Evolutionary conservation across 305 asterid genomes (phyloP).

Genomic region (Nicotiana rustica): DNA sequence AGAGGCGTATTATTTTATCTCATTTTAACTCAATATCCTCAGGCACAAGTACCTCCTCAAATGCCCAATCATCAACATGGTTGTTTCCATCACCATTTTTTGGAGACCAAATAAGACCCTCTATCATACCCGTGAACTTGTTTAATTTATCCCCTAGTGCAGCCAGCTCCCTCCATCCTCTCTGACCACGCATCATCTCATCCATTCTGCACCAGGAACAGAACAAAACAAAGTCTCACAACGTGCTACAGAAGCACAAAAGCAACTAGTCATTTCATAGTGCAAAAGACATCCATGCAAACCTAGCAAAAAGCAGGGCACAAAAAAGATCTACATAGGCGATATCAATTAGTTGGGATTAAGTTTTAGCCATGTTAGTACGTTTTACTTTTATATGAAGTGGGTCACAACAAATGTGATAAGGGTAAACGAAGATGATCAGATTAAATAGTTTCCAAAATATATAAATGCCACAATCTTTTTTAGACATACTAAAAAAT

Average conservation of each 20-base stretch:
- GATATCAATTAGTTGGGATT: not conserved
- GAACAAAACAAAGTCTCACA: not conserved
- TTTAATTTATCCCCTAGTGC: constrained; percentile 86
- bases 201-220: constrained; percentile 79
- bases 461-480: not conserved
- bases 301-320: not conserved
- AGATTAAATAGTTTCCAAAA: not conserved
- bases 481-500: constrained; percentile 3
- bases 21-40: constrained; percentile 10
- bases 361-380: not conserved
- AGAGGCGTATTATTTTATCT: not conserved
- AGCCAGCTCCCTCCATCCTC: constrained; percentile 98
- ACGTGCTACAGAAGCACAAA: not conserved
- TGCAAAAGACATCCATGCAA: not conserved
- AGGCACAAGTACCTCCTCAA: constrained; percentile 77
- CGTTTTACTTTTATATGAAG: not conserved
- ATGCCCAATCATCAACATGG: constrained; percentile 91
- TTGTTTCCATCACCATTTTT: constrained; percentile 67
- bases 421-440: not conserved
- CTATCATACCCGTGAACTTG: constrained; percentile 90
- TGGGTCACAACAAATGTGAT: constrained; percentile 16
- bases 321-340: not conserved
- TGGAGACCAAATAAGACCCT: constrained; percentile 96
- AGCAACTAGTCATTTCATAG: not conserved
- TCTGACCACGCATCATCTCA: constrained; percentile 99